A percentile compares a stretch with the other conserved stretches of the same genome.
phyloP scores from a whole-genome alignment of 495 filamentous ascomycete genomes.

The Penicillium maclennaniae region DNA sequence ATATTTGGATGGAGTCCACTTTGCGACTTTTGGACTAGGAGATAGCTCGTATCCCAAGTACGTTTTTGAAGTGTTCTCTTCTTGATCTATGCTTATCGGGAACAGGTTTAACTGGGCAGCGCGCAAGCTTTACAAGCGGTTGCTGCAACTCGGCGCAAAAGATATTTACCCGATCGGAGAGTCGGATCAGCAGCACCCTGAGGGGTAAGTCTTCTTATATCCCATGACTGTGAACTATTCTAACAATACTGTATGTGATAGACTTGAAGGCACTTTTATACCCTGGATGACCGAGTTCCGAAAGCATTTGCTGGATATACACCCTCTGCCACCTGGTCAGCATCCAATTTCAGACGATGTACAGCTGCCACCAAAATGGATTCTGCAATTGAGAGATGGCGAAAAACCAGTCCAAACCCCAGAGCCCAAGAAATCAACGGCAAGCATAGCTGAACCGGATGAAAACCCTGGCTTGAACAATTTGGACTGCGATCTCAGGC shows the following conservation, averaged over 20 bases:
- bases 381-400: slow-evolving; percentile 47
- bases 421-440: background rate
- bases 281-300: slow-evolving; percentile 70
- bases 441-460: slow-evolving; percentile 3
- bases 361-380: slow-evolving; percentile 75
- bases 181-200: slow-evolving; percentile 86
- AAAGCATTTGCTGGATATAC: slow-evolving; percentile 57
- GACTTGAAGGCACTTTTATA: slow-evolving; percentile 78
- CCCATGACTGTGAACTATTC: background rate
- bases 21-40: slow-evolving; percentile 85
- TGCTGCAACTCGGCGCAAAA: slow-evolving; percentile 79
- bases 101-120: slow-evolving; percentile 87
- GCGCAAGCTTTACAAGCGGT: slow-evolving; percentile 78
- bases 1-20: slow-evolving; percentile 62
- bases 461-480: slow-evolving; percentile 28
- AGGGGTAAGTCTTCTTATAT: slow-evolving; percentile 62
- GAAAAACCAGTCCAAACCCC: background rate
- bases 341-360: slow-evolving; percentile 70
- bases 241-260: slow-evolving; percentile 17
- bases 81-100: slow-evolving; percentile 11
- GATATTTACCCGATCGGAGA: slow-evolving; percentile 77
- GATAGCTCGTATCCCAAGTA: slow-evolving; percentile 93
- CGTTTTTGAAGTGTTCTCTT: slow-evolving; percentile 2
- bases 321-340: slow-evolving; percentile 63
- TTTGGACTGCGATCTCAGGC: slow-evolving; percentile 45